These are phyloP conservation scores for Diversispora epigaea DNA, from an alignment of 192 early-diverging fungal genomes.

Conservation along the genomic window DNA sequence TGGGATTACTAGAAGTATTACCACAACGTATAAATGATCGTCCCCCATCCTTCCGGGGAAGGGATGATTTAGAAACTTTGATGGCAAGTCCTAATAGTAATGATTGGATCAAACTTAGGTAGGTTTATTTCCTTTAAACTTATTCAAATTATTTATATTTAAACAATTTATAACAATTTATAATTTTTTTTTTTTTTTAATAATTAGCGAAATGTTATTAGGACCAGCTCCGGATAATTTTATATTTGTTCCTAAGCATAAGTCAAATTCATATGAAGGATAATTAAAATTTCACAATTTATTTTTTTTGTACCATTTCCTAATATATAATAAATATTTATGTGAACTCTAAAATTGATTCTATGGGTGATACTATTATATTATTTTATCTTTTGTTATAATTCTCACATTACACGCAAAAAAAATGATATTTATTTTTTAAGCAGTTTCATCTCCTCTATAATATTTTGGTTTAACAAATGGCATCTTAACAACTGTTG, in stretches of 20 bases:
- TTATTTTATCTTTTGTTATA: no score
- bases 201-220: slow-evolving; percentile 77
- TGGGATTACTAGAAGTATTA: slow-evolving; percentile 86
- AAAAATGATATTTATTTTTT: no score
- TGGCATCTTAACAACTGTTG: slow-evolving; percentile 89
- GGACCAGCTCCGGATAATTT: slow-evolving; percentile 86
- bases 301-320: no score
- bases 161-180: neutral
- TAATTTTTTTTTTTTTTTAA: neutral
- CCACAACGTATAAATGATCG: slow-evolving; percentile 93
- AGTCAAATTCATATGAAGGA: slow-evolving; percentile 65
- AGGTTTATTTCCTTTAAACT: slow-evolving; percentile 2
- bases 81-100: slow-evolving; percentile 75
- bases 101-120: slow-evolving; percentile 91
- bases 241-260: slow-evolving; percentile 93
- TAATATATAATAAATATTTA: no score
- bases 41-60: slow-evolving; percentile 78
- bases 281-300: neutral
- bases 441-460: slow-evolving; percentile 38
- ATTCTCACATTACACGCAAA: no score
- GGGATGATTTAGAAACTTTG: slow-evolving; percentile 92
- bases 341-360: no score
- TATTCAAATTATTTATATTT: neutral
- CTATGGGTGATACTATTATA: no score
- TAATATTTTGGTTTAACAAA: slow-evolving; percentile 86